Conservation (phyloP, 2,329 filamentous ascomycete genomes). For the Pleoardoris graminearum region DNA sequence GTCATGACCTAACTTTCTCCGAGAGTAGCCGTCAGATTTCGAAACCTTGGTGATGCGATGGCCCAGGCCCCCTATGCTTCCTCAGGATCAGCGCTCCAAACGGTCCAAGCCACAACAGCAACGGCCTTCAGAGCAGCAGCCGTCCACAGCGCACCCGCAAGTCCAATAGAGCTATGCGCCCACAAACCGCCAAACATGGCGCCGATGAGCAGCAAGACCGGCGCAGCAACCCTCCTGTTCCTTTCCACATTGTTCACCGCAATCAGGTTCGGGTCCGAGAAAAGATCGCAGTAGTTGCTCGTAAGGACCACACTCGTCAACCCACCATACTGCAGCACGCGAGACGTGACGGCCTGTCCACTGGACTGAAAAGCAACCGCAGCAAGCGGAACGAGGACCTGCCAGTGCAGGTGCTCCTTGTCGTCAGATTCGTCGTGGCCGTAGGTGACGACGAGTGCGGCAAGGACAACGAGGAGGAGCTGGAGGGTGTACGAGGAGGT, state of each 20-base stretch:
- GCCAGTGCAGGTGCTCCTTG: conserved; percentile 44
- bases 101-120: conserved; percentile 46
- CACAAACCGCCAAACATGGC: conserved; percentile 59
- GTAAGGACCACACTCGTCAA: conserved; percentile 80
- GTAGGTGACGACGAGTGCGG: conserved; percentile 50
- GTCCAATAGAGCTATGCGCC: conserved; percentile 56
- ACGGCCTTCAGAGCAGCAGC: conserved; percentile 47
- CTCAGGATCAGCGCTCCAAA: conserved; percentile 46
- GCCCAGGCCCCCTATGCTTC: conserved; percentile 10
- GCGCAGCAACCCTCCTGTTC: conserved; percentile 56
- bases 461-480: conserved; percentile 45
- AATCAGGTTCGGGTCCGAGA: conserved; percentile 65
- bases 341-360: conserved; percentile 75
- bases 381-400: conserved; percentile 66
- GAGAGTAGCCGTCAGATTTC: too few species aligned
- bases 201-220: conserved; percentile 57
- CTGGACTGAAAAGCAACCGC: conserved; percentile 76
- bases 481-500: conserved; percentile 50
- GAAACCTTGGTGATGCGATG: too few species aligned
- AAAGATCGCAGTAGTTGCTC: conserved; percentile 79
- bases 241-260: conserved; percentile 54
- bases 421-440: conserved; percentile 42
- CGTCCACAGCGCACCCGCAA: conserved; percentile 57
- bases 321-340: conserved; percentile 69
- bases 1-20: too few species aligned